Evolutionary conservation across 371 early-diverging fungal genomes (phyloP).

Genomic region (Capillidium heterosporum): DNA sequence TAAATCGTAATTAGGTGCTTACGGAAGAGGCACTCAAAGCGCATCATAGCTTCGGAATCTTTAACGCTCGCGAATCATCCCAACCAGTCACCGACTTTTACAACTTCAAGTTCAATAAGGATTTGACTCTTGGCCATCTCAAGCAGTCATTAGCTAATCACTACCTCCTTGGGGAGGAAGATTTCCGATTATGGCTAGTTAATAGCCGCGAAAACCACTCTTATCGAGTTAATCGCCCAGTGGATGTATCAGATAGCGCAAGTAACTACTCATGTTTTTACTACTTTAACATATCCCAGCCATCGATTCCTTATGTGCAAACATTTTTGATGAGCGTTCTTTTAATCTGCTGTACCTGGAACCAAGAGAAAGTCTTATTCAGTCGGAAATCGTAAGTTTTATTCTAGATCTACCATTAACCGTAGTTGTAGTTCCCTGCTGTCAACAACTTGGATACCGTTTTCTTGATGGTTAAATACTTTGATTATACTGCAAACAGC

Average conservation of each 20-base stretch:
- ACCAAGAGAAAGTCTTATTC: neutral
- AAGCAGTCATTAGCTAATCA: slow-evolving; percentile 27
- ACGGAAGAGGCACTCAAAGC: slow-evolving; percentile 35
- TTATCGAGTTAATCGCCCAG: slow-evolving; percentile 50
- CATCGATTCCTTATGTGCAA: neutral
- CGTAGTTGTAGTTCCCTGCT: slow-evolving; percentile 12
- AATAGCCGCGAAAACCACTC: slow-evolving; percentile 70
- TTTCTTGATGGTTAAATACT: slow-evolving; percentile 65
- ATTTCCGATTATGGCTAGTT: slow-evolving; percentile 69
- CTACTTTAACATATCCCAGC: neutral
- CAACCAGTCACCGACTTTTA: slow-evolving; percentile 13
- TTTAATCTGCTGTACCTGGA: neutral
- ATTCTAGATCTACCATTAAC: neutral
- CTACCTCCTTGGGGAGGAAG: slow-evolving; percentile 23
- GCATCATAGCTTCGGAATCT: slow-evolving; percentile 71
- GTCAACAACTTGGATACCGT: slow-evolving; percentile 15
- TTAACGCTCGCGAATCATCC: slow-evolving; percentile 17
- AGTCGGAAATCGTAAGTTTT: neutral
- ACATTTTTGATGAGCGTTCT: neutral
- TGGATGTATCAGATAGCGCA: slow-evolving; percentile 19
- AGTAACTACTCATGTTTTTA: slow-evolving; percentile 17
- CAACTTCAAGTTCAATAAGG: slow-evolving; percentile 28
- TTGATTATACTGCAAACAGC: slow-evolving; percentile 37
- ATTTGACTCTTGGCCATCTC: slow-evolving; percentile 32
- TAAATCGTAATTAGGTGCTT: slow-evolving; percentile 20